These are phyloP conservation scores for Candida glaebosa DNA, from an alignment of 805 yeast species.

Conservation along the genomic window DNA sequence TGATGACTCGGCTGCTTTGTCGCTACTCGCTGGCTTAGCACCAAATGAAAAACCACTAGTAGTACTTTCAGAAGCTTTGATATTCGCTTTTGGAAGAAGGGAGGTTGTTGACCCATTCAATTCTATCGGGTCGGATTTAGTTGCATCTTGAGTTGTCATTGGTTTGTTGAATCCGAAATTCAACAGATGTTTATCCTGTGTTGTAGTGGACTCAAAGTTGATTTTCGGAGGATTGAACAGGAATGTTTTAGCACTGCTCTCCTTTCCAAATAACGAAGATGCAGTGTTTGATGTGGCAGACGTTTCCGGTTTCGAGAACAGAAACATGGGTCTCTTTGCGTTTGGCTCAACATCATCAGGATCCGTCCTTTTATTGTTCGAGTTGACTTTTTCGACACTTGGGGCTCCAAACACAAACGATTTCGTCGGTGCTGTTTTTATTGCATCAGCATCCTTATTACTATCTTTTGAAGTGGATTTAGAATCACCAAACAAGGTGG, in stretches of 20 bases:
- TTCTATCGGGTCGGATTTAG: neutral
- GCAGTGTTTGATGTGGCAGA: neutral
- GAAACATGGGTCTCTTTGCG: neutral
- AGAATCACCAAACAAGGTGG: too few relatives aligned
- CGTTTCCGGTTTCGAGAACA: neutral
- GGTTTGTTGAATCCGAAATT: constrained; percentile 2
- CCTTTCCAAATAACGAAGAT: constrained; percentile 1
- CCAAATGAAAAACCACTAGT: constrained; percentile 16
- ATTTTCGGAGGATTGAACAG: constrained; percentile 2
- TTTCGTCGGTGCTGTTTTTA: neutral
- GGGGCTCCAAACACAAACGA: neutral
- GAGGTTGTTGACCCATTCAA: neutral
- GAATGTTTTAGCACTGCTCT: neutral
- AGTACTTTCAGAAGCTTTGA: neutral
- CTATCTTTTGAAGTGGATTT: too few relatives aligned
- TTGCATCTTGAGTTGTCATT: neutral
- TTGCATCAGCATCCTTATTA: too few relatives aligned
- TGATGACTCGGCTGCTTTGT: neutral
- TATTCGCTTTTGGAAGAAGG: neutral
- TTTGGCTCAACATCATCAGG: neutral
- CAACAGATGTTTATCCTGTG: constrained; percentile 10
- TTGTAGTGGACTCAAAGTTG: constrained; percentile 5
- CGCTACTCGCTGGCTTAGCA: neutral
- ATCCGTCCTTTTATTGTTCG: neutral
- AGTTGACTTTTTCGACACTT: neutral